These are phyloP conservation scores for Apiospora kogelbergensis DNA, from an alignment of 2,329 filamentous ascomycete genomes.

Conservation along the genomic window DNA sequence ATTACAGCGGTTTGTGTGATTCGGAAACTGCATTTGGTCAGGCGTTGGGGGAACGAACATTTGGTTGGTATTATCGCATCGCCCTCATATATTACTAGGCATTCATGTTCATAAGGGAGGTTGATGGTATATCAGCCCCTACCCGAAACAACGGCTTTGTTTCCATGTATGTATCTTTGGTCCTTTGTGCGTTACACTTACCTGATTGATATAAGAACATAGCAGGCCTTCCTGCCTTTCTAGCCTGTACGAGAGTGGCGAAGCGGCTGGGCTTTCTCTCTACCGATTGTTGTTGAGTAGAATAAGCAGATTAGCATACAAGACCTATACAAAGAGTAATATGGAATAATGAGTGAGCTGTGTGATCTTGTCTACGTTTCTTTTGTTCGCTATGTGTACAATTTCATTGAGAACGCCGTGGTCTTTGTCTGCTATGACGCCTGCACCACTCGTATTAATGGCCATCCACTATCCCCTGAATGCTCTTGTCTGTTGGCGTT, in stretches of 20 bases:
- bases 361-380: background rate
- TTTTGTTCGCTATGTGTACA: background rate
- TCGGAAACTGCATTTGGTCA: conserved; percentile 2
- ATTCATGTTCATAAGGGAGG: background rate
- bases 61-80: background rate
- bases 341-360: background rate
- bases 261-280: background rate
- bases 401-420: background rate
- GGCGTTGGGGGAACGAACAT: background rate
- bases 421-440: background rate
- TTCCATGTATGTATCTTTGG: background rate
- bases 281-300: background rate
- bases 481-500: background rate
- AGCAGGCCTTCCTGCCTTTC: background rate
- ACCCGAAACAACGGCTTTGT: background rate
- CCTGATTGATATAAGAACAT: background rate
- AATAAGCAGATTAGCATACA: background rate
- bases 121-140: background rate
- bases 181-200: background rate
- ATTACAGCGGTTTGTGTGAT: background rate
- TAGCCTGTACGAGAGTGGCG: background rate
- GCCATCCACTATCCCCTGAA: background rate
- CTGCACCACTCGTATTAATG: background rate
- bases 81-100: background rate
- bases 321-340: background rate